A percentile compares a stretch with the other conserved stretches of the same genome.
phyloP scores from a whole-genome alignment of 495 filamentous ascomycete species.

The Penicillium crystallinum region DNA sequence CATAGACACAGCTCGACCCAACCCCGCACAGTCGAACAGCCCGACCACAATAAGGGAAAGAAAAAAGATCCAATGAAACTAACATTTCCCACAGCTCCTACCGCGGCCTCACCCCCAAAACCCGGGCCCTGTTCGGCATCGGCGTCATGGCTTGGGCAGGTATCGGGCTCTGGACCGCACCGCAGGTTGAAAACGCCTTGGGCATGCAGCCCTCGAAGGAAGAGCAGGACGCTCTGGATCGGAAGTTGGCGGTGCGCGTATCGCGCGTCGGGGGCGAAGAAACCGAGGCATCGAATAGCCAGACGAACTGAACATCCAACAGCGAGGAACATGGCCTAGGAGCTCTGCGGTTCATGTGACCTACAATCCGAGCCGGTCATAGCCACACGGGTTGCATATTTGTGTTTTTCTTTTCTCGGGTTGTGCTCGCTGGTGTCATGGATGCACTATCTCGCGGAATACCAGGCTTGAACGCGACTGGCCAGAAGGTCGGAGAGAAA shows the following conservation, averaged over 20 bases:
- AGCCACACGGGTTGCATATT: not conserved
- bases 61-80: conserved; percentile 1
- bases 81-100: conserved; percentile 46
- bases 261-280: conserved; percentile 29
- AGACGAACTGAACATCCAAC: not conserved
- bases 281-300: conserved; percentile 1
- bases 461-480: not conserved
- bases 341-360: not conserved
- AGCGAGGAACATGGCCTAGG: not conserved
- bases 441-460: not conserved
- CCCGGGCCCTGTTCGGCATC: conserved; percentile 58
- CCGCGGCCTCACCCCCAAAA: conserved; percentile 53
- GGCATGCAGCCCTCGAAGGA: conserved; percentile 57
- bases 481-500: not conserved
- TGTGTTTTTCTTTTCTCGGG: not conserved
- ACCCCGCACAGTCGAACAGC: not conserved
- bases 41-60: not conserved
- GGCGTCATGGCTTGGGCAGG: conserved; percentile 61
- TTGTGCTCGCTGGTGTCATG: not conserved
- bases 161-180: conserved; percentile 54
- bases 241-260: conserved; percentile 45
- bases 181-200: conserved; percentile 56
- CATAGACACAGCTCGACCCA: not conserved
- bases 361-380: not conserved
- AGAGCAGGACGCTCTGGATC: conserved; percentile 53